These are phyloP conservation scores for Extremus antarcticus DNA, from an alignment of 495 filamentous ascomycete genomes.

Conservation along the genomic window DNA sequence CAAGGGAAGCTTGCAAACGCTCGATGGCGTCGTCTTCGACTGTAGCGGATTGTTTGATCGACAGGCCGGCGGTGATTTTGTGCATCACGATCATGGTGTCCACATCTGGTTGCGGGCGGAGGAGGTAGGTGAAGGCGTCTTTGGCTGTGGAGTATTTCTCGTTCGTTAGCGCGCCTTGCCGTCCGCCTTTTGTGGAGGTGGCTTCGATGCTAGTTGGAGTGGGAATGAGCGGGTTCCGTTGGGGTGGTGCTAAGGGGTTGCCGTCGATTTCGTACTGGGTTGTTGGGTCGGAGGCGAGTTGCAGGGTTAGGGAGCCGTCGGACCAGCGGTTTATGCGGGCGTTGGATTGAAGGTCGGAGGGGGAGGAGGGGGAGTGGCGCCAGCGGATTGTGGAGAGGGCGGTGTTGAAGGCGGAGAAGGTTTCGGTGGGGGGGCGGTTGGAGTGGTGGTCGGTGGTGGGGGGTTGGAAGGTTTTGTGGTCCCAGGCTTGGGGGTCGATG, in stretches of 20 bases:
- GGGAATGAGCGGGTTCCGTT: constrained; percentile 35
- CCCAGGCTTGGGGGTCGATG: constrained; percentile 63
- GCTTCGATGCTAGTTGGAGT: constrained; percentile 35
- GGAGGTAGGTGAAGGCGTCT: constrained; percentile 76
- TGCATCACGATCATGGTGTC: constrained; percentile 63
- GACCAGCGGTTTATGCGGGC: constrained; percentile 70
- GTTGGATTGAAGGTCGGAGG: constrained; percentile 56
- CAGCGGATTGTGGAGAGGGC: constrained; percentile 61
- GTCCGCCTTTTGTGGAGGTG: constrained; percentile 3
- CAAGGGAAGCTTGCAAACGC: constrained; percentile 58
- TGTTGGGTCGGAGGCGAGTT: constrained; percentile 56
- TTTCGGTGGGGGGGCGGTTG: constrained; percentile 26
- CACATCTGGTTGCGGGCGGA: constrained; percentile 57
- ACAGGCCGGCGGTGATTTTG: constrained; percentile 68
- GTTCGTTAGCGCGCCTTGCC: constrained; percentile 9
- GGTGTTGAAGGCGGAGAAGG: constrained; percentile 50
- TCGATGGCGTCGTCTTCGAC: constrained; percentile 70
- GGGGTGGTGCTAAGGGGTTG: constrained; percentile 62
- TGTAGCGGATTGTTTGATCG: constrained; percentile 55
- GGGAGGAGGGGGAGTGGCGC: constrained; percentile 54
- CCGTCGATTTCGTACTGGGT: constrained; percentile 70
- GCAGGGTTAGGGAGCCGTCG: constrained; percentile 73
- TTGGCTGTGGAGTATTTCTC: constrained; percentile 51
- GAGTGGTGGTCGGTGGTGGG: constrained; percentile 46
- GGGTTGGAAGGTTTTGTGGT: constrained; percentile 57